Percentiles rank a stretch among this genome's conserved stretches.
Evolutionary conservation across 1,139 yeast species (phyloP).

Genomic region (Keqinozyma sinolaborantium): DNA sequence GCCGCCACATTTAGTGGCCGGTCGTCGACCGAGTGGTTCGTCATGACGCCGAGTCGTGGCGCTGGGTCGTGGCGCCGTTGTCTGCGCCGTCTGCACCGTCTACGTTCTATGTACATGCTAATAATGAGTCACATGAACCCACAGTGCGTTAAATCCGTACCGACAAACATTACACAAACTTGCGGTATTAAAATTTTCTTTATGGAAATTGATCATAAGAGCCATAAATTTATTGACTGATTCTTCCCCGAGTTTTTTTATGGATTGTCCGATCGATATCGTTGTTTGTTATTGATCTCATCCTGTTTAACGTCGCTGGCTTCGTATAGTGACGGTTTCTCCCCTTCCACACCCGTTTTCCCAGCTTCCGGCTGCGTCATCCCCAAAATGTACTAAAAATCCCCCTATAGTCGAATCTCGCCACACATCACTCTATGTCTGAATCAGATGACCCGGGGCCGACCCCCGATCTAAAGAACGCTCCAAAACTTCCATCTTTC

Average conservation of each 20-base stretch:
- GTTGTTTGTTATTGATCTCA: not conserved
- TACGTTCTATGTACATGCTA: too few relatives aligned
- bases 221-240: not conserved
- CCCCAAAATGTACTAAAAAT: slow-evolving; percentile 1
- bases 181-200: slow-evolving; percentile 4
- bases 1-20: too few relatives aligned
- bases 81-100: too few relatives aligned
- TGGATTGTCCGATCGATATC: too few relatives aligned
- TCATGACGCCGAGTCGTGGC: too few relatives aligned
- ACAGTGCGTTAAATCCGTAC: too few relatives aligned
- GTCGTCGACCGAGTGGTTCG: too few relatives aligned
- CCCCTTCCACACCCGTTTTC: too few relatives aligned
- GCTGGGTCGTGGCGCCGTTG: too few relatives aligned
- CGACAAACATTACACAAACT: not conserved
- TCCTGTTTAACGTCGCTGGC: not conserved
- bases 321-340: not conserved
- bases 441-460: not conserved
- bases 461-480: not conserved
- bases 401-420: not conserved
- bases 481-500: slow-evolving; percentile 24
- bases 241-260: too few relatives aligned
- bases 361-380: too few relatives aligned
- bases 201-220: slow-evolving; percentile 11
- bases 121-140: too few relatives aligned
- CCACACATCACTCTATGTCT: not conserved